Evolutionary conservation across 2,329 filamentous ascomycete genomes (phyloP).

Genomic region (Calonectria pseudoturangicola): DNA sequence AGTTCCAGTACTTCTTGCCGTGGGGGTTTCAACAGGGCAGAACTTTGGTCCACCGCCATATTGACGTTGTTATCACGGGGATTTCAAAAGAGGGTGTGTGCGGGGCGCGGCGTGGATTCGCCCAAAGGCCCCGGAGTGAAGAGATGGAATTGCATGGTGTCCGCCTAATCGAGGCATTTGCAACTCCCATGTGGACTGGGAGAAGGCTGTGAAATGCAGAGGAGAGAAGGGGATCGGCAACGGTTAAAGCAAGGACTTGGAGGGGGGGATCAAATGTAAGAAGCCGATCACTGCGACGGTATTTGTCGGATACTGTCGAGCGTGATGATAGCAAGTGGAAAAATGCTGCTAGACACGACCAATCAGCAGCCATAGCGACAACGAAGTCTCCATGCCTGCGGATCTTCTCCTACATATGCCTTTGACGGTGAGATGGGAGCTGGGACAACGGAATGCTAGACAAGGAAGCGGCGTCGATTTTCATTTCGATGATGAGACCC

Average conservation of each 20-base stretch:
- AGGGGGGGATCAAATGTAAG: conserved; percentile 46
- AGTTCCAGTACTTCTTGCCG: conserved; percentile 37
- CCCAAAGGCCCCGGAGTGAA: conserved; percentile 43
- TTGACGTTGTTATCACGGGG: conserved; percentile 51
- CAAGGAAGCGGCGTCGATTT: conserved; percentile 19
- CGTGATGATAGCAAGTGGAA: conserved; percentile 11
- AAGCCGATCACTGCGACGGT: conserved; percentile 45
- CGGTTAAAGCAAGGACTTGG: conserved; percentile 34
- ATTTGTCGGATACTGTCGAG: conserved; percentile 28
- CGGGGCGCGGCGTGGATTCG: conserved; percentile 45
- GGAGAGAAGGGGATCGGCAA: conserved; percentile 48
- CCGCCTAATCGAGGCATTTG: conserved; percentile 44
- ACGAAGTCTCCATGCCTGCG: conserved; percentile 10
- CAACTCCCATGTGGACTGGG: conserved; percentile 44
- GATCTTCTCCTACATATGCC: conserved; percentile 17
- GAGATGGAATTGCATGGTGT: conserved; percentile 39
- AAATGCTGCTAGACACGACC: neutral
- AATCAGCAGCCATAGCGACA: conserved; percentile 14
- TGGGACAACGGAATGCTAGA: conserved; percentile 26
- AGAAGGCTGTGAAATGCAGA: conserved; percentile 41
- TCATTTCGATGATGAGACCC: conserved; percentile 14
- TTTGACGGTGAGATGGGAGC: conserved; percentile 3
- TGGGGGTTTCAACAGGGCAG: conserved; percentile 27
- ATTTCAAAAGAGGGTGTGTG: conserved; percentile 42
- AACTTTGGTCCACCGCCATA: conserved; percentile 52